Conservation (phyloP, 805 yeast genomes). For the Candida nemodendra region DNA sequence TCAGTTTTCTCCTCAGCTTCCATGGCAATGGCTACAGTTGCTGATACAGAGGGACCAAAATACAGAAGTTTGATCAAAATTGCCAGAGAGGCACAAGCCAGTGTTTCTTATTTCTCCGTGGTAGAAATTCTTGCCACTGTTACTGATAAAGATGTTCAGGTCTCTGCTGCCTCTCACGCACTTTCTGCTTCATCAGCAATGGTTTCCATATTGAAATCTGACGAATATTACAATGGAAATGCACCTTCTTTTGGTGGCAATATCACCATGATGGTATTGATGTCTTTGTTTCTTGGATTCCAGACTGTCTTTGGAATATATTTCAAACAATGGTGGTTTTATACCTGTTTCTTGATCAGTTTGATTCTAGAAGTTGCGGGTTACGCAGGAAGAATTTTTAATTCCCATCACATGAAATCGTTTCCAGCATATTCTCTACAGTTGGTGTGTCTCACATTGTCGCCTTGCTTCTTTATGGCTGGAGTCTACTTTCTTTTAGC, state of each 20-base stretch:
- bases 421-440: constrained; percentile 56
- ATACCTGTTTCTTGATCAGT: constrained; percentile 54
- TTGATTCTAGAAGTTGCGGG: constrained; percentile 64
- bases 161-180: constrained; percentile 22
- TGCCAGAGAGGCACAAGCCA: constrained; percentile 19
- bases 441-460: constrained; percentile 66
- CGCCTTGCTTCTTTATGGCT: constrained; percentile 83
- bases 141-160: constrained; percentile 14
- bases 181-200: constrained; percentile 22
- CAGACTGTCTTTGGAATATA: constrained; percentile 45
- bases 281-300: constrained; percentile 43
- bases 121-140: constrained; percentile 26
- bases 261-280: constrained; percentile 51
- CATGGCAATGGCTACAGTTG: constrained; percentile 8
- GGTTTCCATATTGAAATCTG: constrained; percentile 13
- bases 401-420: constrained; percentile 36
- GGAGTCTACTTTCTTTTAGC: constrained; percentile 75
- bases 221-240: constrained; percentile 37
- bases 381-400: constrained; percentile 56
- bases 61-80: too few relatives aligned
- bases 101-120: constrained; percentile 22
- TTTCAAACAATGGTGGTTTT: constrained; percentile 65
- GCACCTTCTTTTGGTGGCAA: constrained; percentile 59
- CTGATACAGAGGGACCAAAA: not conserved
- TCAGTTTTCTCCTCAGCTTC: constrained; percentile 3